phyloP scores from a whole-genome alignment of 1,139 yeast genomes.

The Magnusiomyces ingens region DNA sequence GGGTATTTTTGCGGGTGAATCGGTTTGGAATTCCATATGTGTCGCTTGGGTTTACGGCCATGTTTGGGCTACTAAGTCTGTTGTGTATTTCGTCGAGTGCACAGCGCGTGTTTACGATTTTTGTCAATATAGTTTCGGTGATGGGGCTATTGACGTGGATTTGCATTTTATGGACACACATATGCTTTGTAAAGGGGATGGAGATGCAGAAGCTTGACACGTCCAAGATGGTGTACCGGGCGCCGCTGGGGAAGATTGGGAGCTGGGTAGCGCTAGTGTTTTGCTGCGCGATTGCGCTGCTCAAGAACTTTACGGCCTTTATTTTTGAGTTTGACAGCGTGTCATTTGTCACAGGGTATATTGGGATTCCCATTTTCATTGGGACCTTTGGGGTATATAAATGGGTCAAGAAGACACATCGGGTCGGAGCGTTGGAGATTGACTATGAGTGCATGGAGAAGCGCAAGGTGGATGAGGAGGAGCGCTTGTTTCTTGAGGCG shows the following conservation, averaged over 20 bases:
- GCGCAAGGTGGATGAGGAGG: conserved; percentile 64
- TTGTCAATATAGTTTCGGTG: conserved; percentile 64
- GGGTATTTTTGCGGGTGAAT: conserved; percentile 51
- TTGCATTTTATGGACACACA: conserved; percentile 53
- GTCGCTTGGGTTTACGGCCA: conserved; percentile 40
- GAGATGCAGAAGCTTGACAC: conserved; percentile 55
- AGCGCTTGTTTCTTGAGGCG: conserved; percentile 41
- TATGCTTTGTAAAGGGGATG: conserved; percentile 57
- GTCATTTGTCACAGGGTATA: conserved; percentile 68
- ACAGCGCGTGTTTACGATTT: conserved; percentile 53
- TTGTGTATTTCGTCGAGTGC: conserved; percentile 53
- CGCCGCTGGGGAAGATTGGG: conserved; percentile 46
- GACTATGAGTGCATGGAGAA: conserved; percentile 53
- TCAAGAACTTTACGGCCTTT: conserved; percentile 71
- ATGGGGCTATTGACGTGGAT: conserved; percentile 69
- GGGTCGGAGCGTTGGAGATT: conserved; percentile 49
- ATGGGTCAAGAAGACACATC: conserved; percentile 45
- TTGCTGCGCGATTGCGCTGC: conserved; percentile 52
- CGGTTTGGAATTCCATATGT: conserved; percentile 59
- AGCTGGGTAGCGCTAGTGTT: conserved; percentile 49
- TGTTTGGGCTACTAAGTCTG: conserved; percentile 53
- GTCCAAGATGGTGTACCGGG: conserved; percentile 45
- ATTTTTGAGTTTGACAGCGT: conserved; percentile 50
- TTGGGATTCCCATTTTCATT: conserved; percentile 63
- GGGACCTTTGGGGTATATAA: conserved; percentile 55